These are phyloP conservation scores for Candida sphagnicola DNA, from an alignment of 805 yeast genomes.

Conservation along the genomic window DNA sequence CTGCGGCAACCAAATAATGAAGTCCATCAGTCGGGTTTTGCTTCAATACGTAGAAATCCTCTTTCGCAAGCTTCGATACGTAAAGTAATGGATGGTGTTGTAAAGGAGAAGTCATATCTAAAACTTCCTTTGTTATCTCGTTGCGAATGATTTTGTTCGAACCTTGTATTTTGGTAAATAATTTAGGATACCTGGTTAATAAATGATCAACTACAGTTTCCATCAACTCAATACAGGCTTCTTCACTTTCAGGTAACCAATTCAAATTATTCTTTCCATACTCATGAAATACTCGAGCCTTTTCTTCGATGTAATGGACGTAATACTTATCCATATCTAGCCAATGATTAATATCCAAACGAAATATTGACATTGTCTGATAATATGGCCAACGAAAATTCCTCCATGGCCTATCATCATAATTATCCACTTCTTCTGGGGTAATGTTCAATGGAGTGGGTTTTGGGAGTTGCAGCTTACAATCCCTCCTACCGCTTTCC, in stretches of 20 bases:
- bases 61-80: constrained; percentile 68
- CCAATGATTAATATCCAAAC: constrained; percentile 73
- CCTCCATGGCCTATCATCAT: constrained; percentile 78
- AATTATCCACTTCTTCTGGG: constrained; percentile 60
- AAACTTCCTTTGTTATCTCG: constrained; percentile 56
- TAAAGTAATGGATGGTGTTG: constrained; percentile 61
- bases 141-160: constrained; percentile 51
- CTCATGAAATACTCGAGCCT: constrained; percentile 50
- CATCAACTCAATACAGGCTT: constrained; percentile 60
- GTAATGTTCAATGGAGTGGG: constrained; percentile 62
- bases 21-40: constrained; percentile 50
- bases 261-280: constrained; percentile 62
- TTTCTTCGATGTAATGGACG: constrained; percentile 61
- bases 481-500: neutral
- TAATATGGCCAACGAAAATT: constrained; percentile 80
- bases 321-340: constrained; percentile 76
- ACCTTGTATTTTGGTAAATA: constrained; percentile 44
- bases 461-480: neutral
- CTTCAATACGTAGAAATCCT: constrained; percentile 64
- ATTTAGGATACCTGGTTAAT: constrained; percentile 57
- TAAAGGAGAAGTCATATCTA: constrained; percentile 58
- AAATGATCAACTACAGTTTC: constrained; percentile 58
- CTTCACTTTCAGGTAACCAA: constrained; percentile 62
- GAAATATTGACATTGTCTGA: constrained; percentile 73
- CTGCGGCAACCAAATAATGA: constrained; percentile 68